Conservation (phyloP, 2,329 filamentous ascomycete genomes). For the Exophiala spinifera region DNA sequence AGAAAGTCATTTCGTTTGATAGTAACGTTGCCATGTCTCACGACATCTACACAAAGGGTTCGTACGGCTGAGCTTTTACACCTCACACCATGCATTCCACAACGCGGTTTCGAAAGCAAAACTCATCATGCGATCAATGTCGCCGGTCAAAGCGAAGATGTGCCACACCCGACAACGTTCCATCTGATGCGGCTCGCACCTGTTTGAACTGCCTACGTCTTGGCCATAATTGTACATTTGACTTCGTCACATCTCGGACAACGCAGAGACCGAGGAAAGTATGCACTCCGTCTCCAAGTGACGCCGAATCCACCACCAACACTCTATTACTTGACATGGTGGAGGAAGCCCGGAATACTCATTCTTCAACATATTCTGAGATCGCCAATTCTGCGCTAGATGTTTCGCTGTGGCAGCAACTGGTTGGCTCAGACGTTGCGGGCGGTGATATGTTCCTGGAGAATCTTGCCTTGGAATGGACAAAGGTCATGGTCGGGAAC, state of each 20-base stretch:
- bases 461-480: conserved; percentile 14
- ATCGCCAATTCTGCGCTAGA: not conserved
- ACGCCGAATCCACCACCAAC: not conserved
- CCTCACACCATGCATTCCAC: not conserved
- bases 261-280: conserved; percentile 1
- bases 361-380: not conserved
- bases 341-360: not conserved
- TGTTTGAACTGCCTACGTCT: conserved; percentile 15
- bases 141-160: conserved; percentile 19
- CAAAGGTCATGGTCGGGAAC: not conserved
- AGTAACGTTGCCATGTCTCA: too few species aligned
- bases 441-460: conserved; percentile 10
- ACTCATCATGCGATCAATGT: conserved; percentile 19
- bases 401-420: not conserved
- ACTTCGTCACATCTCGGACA: conserved; percentile 14
- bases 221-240: conserved; percentile 15
- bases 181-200: not conserved
- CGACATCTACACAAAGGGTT: too few species aligned
- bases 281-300: not conserved
- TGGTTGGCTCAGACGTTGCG: too few species aligned
- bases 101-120: conserved; percentile 15
- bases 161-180: not conserved
- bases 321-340: not conserved
- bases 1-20: too few species aligned
- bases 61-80: too few species aligned